Evolutionary conservation across 257 asterid species (phyloP).

Genomic region (Capsicum chinense): DNA sequence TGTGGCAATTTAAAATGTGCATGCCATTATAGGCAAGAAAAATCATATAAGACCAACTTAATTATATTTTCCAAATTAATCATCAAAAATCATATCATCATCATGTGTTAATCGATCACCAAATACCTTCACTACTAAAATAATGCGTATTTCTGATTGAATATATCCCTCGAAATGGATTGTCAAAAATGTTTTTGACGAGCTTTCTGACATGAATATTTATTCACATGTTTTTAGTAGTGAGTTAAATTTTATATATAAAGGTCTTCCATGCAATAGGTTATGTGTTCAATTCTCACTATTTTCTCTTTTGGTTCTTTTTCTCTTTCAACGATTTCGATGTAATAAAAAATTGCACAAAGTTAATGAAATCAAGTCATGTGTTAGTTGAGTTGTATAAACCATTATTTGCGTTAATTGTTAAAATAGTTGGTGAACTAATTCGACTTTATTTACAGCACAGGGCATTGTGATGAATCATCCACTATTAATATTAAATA

Average conservation of each 20-base stretch:
- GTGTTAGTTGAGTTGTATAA: conserved; percentile 43
- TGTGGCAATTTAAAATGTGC: not conserved
- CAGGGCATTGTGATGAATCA: conserved; percentile 26
- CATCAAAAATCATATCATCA: conserved; percentile 15
- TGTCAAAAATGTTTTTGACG: not conserved
- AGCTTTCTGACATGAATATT: not conserved
- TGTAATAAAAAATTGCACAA: not conserved
- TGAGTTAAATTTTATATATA: too few relatives aligned
- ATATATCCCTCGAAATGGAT: not conserved
- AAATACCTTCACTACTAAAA: not conserved
- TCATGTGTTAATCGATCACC: not conserved
- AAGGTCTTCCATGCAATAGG: not conserved
- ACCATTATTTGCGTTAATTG: conserved; percentile 30
- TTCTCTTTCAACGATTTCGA: not conserved
- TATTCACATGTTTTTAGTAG: not conserved
- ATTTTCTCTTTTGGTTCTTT: not conserved
- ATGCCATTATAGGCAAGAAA: not conserved
- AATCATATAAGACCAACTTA: not conserved
- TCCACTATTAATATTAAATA: conserved; percentile 29
- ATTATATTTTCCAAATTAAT: not conserved
- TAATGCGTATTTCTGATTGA: not conserved
- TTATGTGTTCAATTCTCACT: not conserved
- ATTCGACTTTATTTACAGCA: conserved; percentile 27
- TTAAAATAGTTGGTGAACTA: conserved; percentile 48
- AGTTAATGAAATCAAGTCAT: conserved; percentile 31